Evolutionary conservation across 106 monocot genomes (phyloP), one percentile per base, ranked within the genome.

Genomic region (Amphibolis antarctica): DNA sequence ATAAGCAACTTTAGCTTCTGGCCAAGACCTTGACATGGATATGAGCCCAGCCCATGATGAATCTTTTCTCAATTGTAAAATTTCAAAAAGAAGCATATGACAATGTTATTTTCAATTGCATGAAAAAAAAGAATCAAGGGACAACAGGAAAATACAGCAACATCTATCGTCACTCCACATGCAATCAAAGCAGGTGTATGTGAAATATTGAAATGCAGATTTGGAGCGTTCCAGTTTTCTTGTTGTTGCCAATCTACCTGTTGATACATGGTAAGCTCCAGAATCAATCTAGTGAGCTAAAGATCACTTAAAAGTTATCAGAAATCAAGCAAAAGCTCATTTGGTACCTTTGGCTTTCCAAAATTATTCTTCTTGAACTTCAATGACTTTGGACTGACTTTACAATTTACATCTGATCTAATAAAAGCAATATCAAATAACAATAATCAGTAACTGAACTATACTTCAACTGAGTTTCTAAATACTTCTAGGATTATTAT

Each of bases 101-200:
- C 3, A 26, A 28, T 25, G 25, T 23, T 13, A 55, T 50, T 9
- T 13, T 27, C 17, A 21, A 4, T 55, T 49, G 6, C 26, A 59
- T 0, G 6, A 44, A 11, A 17, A 28, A 7, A 44, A 59, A 28
- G 1, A 28, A 19, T 27, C 4, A 46, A 46, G 42, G 57, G 21
- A 43, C 10, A 12, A 31, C 10, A 67, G 55, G 1, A 46, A 11
- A 68, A 11, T 82, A 96, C 96, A 17, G 69, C 78, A 30, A 64
- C 50, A 57, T 76, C 75, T 22, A 71, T 11, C 18, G 96, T 66
- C 36, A 96, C 67, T 44, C 81, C 86, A 75, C 96, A 90, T 1
- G 90, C 84, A 72, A 96, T 84, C 76, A 96, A 71, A 28, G 96
- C 84, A 63, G 89, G 82, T 62, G 90, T 76, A 65, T 96, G 96